Evolutionary conservation across 1,284 basidiomycete genomes (phyloP).

Genomic region (Cutaneotrichosporon mucoides): DNA sequence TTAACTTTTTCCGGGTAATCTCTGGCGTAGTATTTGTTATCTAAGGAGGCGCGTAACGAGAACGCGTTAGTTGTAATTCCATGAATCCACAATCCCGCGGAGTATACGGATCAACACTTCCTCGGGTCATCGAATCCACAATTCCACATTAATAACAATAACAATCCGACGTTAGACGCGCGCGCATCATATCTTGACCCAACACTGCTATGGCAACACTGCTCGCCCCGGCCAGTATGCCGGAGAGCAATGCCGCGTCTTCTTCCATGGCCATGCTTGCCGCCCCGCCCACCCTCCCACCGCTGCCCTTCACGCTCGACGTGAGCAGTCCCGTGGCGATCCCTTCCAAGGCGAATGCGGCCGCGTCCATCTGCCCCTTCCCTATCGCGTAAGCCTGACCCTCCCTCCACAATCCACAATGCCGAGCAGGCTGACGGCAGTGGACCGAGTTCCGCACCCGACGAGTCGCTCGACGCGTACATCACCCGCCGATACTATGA

Average conservation of each 20-base stretch:
- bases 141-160: not conserved
- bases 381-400: slow-evolving; percentile 24
- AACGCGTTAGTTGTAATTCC: not conserved
- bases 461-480: slow-evolving; percentile 19
- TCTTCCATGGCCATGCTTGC: too few species aligned
- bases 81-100: not conserved
- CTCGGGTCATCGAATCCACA: not conserved
- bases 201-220: not conserved
- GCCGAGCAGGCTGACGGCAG: slow-evolving; percentile 14
- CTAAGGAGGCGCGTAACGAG: not conserved
- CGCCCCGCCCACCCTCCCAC: not conserved
- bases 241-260: not conserved
- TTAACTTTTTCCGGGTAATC: not conserved
- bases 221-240: not conserved
- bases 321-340: slow-evolving; percentile 25
- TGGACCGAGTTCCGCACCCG: slow-evolving; percentile 17
- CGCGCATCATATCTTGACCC: too few species aligned
- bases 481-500: slow-evolving; percentile 34
- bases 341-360: not conserved
- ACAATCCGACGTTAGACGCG: too few species aligned
- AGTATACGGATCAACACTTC: not conserved
- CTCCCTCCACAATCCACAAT: not conserved
- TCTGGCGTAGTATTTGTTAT: not conserved
- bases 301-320: slow-evolving; percentile 32
- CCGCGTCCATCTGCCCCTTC: slow-evolving; percentile 25